Base-by-base conservation (phyloP, 352 stramenopile species). In the Aphanomyces cochlioides region DNA sequence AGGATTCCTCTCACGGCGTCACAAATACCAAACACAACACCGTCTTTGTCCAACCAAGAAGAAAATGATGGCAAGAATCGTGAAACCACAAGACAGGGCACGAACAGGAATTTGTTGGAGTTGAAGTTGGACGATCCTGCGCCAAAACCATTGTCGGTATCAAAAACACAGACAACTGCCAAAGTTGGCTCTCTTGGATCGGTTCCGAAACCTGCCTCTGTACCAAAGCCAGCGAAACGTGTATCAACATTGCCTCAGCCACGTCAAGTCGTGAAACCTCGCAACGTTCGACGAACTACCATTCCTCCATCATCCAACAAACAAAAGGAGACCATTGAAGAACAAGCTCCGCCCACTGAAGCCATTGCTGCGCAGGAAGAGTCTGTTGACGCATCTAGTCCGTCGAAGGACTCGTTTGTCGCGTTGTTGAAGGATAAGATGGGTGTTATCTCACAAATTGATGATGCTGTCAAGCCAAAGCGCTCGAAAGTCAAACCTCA, bases 391-490 rank as follows among this genome's bases (percentile, higher is more conserved):
- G 43, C 43, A n/a, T n/a, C 43, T n/a, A n/a, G 10, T 12, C 43
- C 43, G 43, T 37, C 54, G 28, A 61, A 61, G 5, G 54, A 2
- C 6, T 56, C 59, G n/a, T 40, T 67, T 39, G 59, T 50, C n/a
- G 43, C 39, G 17, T 28, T 53, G 4, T 38, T 67, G 41, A 56
- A 67, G 15, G 41, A 56, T 17, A 50, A 19, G 34, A 67, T 67
- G 59, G 34, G 7, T 19, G 43, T 41, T 5, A n/a, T 67, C 40
- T 34, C 36, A 21, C 59, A 40, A 36, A 67, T 67, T n/a, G 59
- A 67, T 13, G 59, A 67, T n/a, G 59, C 43, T 17, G 41, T 50
- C 59, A 67, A 67, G 59, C 41, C 43, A 6, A 48, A 50, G 2
- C 39, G 59, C 34, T 41, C 41, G 10, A 67, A 50, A 34, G 13